These are phyloP conservation scores for Rosa rugosa DNA, from an alignment of 306 rosid species.

Conservation along the genomic window DNA sequence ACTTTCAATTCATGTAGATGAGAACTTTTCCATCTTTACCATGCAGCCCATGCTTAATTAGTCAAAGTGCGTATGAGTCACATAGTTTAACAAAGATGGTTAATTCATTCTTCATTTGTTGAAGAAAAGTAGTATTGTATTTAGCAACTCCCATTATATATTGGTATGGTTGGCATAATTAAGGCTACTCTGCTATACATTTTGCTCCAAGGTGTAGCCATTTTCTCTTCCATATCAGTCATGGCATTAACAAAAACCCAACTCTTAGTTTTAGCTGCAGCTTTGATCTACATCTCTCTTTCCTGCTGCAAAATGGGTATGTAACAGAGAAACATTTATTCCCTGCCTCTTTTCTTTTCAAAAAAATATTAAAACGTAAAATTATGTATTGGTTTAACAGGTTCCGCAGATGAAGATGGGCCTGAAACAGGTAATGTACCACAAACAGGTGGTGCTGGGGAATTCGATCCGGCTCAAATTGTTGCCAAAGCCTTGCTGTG, in stretches of 20 bases:
- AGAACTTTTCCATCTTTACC: not conserved
- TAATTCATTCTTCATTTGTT: not conserved
- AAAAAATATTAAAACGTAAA: not conserved
- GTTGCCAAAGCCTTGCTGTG: conserved; percentile 75
- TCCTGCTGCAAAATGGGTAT: conserved; percentile 45
- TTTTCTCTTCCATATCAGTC: conserved; percentile 12
- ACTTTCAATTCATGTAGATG: conserved; percentile 6
- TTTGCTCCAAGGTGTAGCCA: not conserved
- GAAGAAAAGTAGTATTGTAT: not conserved
- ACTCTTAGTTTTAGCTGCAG: conserved; percentile 39
- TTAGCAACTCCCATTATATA: conserved; percentile 21
- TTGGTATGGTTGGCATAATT: conserved; percentile 2
- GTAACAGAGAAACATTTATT: not conserved
- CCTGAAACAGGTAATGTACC: conserved; percentile 12
- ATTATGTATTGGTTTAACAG: conserved; percentile 27
- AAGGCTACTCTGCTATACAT: conserved; percentile 17
- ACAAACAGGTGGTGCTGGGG: no score
- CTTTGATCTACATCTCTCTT: conserved; percentile 34
- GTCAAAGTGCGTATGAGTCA: not conserved
- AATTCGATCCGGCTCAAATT: conserved; percentile 59
- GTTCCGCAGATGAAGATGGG: conserved; percentile 40
- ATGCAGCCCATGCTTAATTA: not conserved
- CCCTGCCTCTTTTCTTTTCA: not conserved
- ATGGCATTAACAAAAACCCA: conserved; percentile 40
- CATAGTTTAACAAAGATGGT: not conserved